Base-by-base conservation (phyloP, 805 yeast genomes). In the Metschnikowia lachancei region DNA sequence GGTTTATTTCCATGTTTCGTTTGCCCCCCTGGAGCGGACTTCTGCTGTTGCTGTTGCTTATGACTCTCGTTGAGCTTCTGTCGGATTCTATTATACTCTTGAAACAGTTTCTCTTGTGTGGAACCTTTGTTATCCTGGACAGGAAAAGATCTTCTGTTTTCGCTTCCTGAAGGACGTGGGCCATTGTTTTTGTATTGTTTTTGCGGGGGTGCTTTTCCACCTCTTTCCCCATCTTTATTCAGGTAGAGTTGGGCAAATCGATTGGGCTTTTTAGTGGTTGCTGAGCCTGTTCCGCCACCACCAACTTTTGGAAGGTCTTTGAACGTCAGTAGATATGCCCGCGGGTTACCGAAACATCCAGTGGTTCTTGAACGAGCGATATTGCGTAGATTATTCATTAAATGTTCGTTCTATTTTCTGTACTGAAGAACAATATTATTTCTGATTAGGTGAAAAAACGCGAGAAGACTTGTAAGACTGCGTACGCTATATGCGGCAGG, bases 231-330 rank as follows among this genome's bases (percentile, higher is more conserved):
- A 14, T 24, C 38, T 10, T 39, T 16, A 18, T 50, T 52, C 45
- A 37, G 43, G 41, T 59, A 66, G 49, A 56, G 53, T 36, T 58
- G 57, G 17, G 72, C 72, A 57, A 69, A 69, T 47, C 74, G 51
- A 43, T 69, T 69, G 12, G 61, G 53, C 50, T 60, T 62, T 17
- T 48, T 45, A 6, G 45, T 3, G 11, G 34, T 26, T n/a, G 22
- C 24, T 10, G 38, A 36, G 11, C 32, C 24, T 20, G 44, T 12
- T n/a, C 26, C 17, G 33, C 17, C n/a, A 14, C 17, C 10, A 11
- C 61, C 68, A 7, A 58, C 62, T 42, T 61, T 54, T 12, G 71
- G 71, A 32, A 65, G 56, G 32, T 55, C 56, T 34, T 54, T 59
- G 39, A 66, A 51, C 33, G 64, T 44, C 44, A 50, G 52, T 35